Conservation (phyloP, 768 basidiomycete genomes). For the Lactarius sanguifluus region DNA sequence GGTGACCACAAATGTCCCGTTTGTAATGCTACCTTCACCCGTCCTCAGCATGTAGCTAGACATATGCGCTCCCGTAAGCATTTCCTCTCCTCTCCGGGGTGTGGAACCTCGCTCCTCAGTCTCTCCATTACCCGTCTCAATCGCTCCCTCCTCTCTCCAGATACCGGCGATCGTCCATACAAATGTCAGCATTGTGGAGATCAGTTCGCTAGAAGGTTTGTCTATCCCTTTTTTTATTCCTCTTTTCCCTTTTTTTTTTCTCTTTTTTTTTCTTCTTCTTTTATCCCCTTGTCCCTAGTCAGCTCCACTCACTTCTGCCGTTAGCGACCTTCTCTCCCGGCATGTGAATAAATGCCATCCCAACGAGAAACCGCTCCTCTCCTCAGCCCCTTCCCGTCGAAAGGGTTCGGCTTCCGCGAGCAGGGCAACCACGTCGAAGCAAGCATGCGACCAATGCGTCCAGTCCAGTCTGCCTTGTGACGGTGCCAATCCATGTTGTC, state of each 20-base stretch:
- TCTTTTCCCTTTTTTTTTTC: neutral
- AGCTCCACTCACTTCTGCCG: slow-evolving; percentile 10
- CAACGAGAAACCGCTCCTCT: slow-evolving; percentile 57
- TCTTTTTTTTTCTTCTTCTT: slow-evolving; percentile 10
- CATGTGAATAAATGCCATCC: slow-evolving; percentile 90
- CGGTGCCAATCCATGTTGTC: slow-evolving; percentile 76
- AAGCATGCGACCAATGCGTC: slow-evolving; percentile 85
- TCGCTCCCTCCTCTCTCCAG: slow-evolving; percentile 39
- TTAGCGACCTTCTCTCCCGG: slow-evolving; percentile 78
- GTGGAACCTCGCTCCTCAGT: slow-evolving; percentile 16
- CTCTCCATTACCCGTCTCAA: slow-evolving; percentile 12
- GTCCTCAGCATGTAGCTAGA: slow-evolving; percentile 85
- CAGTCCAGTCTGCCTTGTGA: slow-evolving; percentile 74
- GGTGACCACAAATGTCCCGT: slow-evolving; percentile 87
- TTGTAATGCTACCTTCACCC: slow-evolving; percentile 83
- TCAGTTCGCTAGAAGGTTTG: slow-evolving; percentile 82
- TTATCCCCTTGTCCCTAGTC: slow-evolving; percentile 1
- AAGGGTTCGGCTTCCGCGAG: slow-evolving; percentile 68
- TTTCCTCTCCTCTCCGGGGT: slow-evolving; percentile 25
- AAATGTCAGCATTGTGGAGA: slow-evolving; percentile 87
- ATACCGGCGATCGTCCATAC: slow-evolving; percentile 88
- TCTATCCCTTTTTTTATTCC: slow-evolving; percentile 10
- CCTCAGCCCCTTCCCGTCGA: slow-evolving; percentile 48
- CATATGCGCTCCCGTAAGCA: slow-evolving; percentile 89
- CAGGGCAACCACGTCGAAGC: slow-evolving; percentile 75